phyloP scores from a whole-genome alignment of 768 basidiomycete genomes.

The Collybia mongolica region DNA sequence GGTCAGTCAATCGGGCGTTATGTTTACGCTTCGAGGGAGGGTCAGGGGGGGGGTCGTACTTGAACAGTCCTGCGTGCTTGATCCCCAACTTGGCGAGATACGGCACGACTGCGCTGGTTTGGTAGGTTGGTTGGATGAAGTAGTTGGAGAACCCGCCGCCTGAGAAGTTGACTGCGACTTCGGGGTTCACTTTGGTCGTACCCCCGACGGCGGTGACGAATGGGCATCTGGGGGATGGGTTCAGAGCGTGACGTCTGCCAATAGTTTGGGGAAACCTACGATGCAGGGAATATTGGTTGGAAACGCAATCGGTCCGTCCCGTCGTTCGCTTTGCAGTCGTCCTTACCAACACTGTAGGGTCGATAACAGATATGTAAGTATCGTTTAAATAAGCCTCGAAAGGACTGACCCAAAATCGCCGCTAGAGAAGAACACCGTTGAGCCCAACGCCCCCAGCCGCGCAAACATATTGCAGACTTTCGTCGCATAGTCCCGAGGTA shows the following conservation, averaged over 20 bases:
- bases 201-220: constrained; percentile 15
- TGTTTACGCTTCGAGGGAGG: too few species aligned
- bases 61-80: constrained; percentile 22
- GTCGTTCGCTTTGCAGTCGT: constrained; percentile 46
- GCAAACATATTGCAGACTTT: constrained; percentile 62
- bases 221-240: constrained; percentile 4
- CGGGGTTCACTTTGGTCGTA: constrained; percentile 33
- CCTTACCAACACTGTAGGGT: constrained; percentile 53
- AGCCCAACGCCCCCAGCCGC: constrained; percentile 58
- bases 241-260: neutral
- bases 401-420: constrained; percentile 51
- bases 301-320: constrained; percentile 45
- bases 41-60: constrained; percentile 16
- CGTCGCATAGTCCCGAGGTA: constrained; percentile 58
- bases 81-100: constrained; percentile 20
- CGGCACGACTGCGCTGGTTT: constrained; percentile 26
- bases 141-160: constrained; percentile 61
- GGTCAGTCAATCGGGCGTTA: too few species aligned
- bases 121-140: constrained; percentile 28
- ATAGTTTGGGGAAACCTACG: constrained; percentile 24
- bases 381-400: neutral
- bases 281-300: constrained; percentile 58
- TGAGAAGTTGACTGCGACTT: constrained; percentile 46
- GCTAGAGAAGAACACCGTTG: constrained; percentile 60
- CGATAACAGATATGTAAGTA: constrained; percentile 8